Evolutionary conservation across 768 basidiomycete species (phyloP).

Genomic region (Dendrothele bispora): DNA sequence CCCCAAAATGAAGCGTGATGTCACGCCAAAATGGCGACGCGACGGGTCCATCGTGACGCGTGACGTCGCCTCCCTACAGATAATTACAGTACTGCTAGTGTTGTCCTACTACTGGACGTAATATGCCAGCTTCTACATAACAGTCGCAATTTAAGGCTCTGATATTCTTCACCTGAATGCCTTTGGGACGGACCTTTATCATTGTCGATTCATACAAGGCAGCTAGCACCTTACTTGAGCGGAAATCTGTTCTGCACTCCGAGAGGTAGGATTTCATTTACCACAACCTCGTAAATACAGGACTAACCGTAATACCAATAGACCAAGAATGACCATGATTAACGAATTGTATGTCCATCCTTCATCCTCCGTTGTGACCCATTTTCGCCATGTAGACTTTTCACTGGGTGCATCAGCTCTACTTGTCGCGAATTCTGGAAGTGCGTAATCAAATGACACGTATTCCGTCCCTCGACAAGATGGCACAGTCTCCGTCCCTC

Average conservation of each 20-base stretch:
- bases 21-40: too few species aligned
- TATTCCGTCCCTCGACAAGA: slow-evolving; percentile 11
- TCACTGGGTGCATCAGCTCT: slow-evolving; percentile 13
- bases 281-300: neutral
- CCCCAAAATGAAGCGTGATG: too few species aligned
- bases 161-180: slow-evolving; percentile 19
- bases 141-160: too few species aligned
- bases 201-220: slow-evolving; percentile 17
- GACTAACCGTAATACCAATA: neutral
- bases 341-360: slow-evolving; percentile 12
- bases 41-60: too few species aligned
- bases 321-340: slow-evolving; percentile 20
- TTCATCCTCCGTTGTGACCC: neutral
- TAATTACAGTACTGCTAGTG: too few species aligned
- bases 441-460: slow-evolving; percentile 15
- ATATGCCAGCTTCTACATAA: too few species aligned
- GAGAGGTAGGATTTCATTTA: slow-evolving; percentile 23
- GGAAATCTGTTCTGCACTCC: slow-evolving; percentile 17
- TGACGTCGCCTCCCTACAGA: too few species aligned
- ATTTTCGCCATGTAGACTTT: neutral
- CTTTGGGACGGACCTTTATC: slow-evolving; percentile 15
- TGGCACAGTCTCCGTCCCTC: slow-evolving; percentile 15
- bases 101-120: too few species aligned
- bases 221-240: slow-evolving; percentile 13
- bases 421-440: slow-evolving; percentile 20